Base-by-base conservation (phyloP, 75 land plant genomes). In the Selaginella moellendorffii region DNA sequence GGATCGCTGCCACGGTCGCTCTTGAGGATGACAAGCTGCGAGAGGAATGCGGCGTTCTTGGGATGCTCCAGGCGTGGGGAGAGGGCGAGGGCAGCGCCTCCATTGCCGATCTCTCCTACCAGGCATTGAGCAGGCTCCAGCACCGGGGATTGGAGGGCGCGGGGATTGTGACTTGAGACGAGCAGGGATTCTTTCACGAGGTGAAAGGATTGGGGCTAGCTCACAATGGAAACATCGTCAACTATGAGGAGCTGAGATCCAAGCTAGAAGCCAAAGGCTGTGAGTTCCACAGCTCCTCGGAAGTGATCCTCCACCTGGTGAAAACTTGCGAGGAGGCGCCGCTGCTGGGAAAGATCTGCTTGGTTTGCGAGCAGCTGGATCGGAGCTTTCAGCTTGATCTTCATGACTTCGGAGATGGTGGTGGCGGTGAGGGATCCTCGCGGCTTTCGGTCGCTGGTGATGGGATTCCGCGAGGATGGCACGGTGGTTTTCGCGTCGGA, bases 31-130 rank as follows among this genome's bases (percentile, higher is more conserved):
- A 56, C 21, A 25, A 25, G 19, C n/a, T 19, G 21, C 21, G 21
- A 2, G 59, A 56, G n/a, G 59, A 56, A 19, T 56, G 59, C n/a
- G 59, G 59, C n/a, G 59, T 56, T 5, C 17, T 56, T 56, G 59
- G 59, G n/a, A 21, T 56, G 46, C 46, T 36, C 14, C 46, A 36
- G 46, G 10, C 46, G 9, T 10, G 18, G 51, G 51, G 18, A 18
- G 14, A 46, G 51, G 51, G 10, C 10, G 8, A 56, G 5, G 59
- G 59, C 9, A 25, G n/a, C 2, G n/a, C 5, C 5, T 2, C 21
- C 8, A 19, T n/a, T 56, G 59, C 17, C 59, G 24, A 10, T 46
- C 14, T 56, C 59, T 8, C 59, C 2, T 56, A 19, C 59, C 5
- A 56, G 9, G 46, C 59, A 21, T 19, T 56, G n/a, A 5, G n/a